Evolutionary conservation across 1,284 basidiomycete species (phyloP).

Genomic region (Austroboletus niveus): DNA sequence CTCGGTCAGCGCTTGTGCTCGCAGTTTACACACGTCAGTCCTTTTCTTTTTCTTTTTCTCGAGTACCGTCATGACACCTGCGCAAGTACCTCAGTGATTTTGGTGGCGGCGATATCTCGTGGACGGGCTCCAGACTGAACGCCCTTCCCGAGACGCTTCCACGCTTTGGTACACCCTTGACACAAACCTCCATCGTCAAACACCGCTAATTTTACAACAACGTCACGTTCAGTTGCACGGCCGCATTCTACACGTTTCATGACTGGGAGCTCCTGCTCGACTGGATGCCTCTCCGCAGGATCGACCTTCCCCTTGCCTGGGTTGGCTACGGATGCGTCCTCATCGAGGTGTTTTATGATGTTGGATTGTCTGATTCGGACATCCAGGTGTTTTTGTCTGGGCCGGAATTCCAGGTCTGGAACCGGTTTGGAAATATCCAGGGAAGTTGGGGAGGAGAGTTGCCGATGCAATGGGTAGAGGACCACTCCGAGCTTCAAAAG

Average conservation of each 20-base stretch:
- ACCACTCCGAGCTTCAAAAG: slow-evolving; percentile 41
- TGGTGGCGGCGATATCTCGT: slow-evolving; percentile 42
- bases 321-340: slow-evolving; percentile 43
- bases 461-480: slow-evolving; percentile 39
- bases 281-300: slow-evolving; percentile 44
- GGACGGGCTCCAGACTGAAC: slow-evolving; percentile 41
- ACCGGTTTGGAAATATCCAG: slow-evolving; percentile 38
- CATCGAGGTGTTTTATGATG: slow-evolving; percentile 38
- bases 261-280: slow-evolving; percentile 45
- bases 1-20: too few relatives aligned
- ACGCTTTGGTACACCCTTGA: slow-evolving; percentile 31
- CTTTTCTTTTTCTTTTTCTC: background rate
- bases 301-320: slow-evolving; percentile 45
- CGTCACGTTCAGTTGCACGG: slow-evolving; percentile 44
- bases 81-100: slow-evolving; percentile 38
- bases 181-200: slow-evolving; percentile 36
- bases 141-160: slow-evolving; percentile 33
- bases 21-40: too few relatives aligned
- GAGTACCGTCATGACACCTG: background rate
- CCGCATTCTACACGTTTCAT: slow-evolving; percentile 41
- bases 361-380: slow-evolving; percentile 37
- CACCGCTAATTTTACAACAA: slow-evolving; percentile 44
- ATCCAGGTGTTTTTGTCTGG: slow-evolving; percentile 39
- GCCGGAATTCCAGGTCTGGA: slow-evolving; percentile 45
- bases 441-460: slow-evolving; percentile 20